These are phyloP conservation scores for Ordospora colligata DNA, from an alignment of 371 early-diverging fungal species.

Conservation along the genomic window DNA sequence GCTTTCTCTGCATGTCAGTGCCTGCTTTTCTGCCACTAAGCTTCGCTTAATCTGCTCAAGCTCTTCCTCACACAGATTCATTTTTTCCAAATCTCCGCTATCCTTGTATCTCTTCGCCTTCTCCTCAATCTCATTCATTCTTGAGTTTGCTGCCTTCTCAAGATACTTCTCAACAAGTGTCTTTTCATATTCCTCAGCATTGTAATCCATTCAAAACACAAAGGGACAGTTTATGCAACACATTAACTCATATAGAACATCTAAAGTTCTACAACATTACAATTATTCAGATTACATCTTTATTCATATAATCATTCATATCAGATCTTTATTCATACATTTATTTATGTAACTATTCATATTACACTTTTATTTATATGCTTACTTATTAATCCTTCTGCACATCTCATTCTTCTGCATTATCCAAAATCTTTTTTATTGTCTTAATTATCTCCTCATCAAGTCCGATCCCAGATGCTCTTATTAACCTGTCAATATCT, in stretches of 20 bases:
- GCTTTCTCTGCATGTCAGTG: conserved; percentile 39
- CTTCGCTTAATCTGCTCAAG: conserved; percentile 68
- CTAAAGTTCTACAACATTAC: too few species aligned
- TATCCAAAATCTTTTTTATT: too few species aligned
- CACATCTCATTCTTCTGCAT: neutral
- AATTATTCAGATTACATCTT: too few species aligned
- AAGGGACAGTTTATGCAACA: neutral
- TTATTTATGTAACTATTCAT: too few species aligned
- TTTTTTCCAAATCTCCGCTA: conserved; percentile 64
- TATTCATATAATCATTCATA: too few species aligned
- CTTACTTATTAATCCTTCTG: neutral
- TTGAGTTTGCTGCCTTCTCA: conserved; percentile 70
- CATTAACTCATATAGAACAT: neutral
- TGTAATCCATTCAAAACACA: neutral
- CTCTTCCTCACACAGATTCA: conserved; percentile 69
- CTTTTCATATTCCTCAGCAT: conserved; percentile 42
- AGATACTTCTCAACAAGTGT: conserved; percentile 52
- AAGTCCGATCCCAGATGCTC: too few species aligned
- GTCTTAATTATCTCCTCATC: too few species aligned
- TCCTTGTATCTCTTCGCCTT: conserved; percentile 67
- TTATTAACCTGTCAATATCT: neutral
- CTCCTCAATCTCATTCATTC: conserved; percentile 68
- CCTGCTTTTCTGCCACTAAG: conserved; percentile 64
- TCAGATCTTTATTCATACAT: too few species aligned
- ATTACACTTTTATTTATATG: too few species aligned